Evolutionary conservation across 306 rosid species (phyloP), one percentile per base, ranked within the genome.

Genomic region (Cotoneaster glaucophyllus): DNA sequence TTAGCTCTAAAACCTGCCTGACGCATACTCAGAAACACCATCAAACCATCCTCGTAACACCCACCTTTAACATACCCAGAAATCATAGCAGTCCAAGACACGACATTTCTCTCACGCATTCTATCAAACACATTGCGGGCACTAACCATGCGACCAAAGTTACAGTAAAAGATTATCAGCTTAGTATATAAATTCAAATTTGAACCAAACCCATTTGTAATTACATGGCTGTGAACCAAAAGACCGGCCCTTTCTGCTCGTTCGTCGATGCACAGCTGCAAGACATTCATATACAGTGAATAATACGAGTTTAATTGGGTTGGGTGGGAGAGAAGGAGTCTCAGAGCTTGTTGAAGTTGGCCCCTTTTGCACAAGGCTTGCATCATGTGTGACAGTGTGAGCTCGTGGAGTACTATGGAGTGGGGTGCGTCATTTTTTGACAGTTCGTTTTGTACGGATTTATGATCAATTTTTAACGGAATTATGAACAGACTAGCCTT

Each of bases 81-180:
- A 70, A 79, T 39, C 86, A 79, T 64, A 11, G 64, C 80, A 2
- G 86, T 82, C 83, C 86, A 82, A 45, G 86, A 82, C 64, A 82
- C 86, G 9, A 82, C 70, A 74, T 31, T 70, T 79, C 31, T 74
- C 3, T 70, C 78, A 12, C 11, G 43, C 83, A 79, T 82, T 74
- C 21, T 34, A 41, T 79, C 78, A 71, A 82, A 82, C 77, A 82
- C 31, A 8, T 45, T 54, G 26, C 67, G 75, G 17, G 83, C 86
- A n/a, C 12, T 31, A 11, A 31, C 65, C 8, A 57, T 41, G n/a
- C 57, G 52, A 17, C 83, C 83, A 25, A 70, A 5, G 10, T 75
- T 70, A 0, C 53, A 11, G 8, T 75, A 79, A 21, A 69, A 82
- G 10, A 78, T 70, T 0, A 82, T 22, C 22, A 79, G 39, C 72